Evolutionary conservation across 78 protist species (phyloP).

Genomic region (Dictyostelium intermedium): DNA sequence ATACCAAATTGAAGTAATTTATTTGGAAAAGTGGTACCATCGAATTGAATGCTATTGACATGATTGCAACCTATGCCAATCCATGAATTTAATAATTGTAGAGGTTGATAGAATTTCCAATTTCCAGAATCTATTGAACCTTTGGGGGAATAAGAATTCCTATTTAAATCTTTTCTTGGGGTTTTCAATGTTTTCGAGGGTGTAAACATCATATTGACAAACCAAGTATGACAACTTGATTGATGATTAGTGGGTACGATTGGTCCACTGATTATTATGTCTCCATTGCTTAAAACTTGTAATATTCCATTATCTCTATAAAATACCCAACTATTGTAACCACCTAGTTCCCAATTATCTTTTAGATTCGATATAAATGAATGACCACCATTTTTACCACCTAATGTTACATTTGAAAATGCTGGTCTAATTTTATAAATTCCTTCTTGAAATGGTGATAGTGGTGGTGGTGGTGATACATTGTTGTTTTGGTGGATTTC

Average conservation of each 20-base stretch:
- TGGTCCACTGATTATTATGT: not conserved
- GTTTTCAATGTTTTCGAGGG: not conserved
- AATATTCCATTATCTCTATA: not conserved
- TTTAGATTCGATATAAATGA: not conserved
- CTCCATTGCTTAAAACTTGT: not conserved
- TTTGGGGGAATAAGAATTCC: conserved; percentile 10
- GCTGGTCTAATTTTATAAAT: not conserved
- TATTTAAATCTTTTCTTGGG: not conserved
- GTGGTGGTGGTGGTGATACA: not conserved
- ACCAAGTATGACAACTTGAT: conserved; percentile 3
- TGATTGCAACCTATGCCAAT: conserved; percentile 19
- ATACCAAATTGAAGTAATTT: conserved; percentile 15
- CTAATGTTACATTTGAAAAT: not conserved
- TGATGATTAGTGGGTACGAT: conserved; percentile 22
- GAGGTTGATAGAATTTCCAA: conserved; percentile 15
- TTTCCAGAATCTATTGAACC: conserved; percentile 33
- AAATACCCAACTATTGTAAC: conserved; percentile 21
- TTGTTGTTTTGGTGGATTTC: not conserved
- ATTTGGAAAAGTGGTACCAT: not conserved
- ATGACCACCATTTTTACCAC: conserved; percentile 12
- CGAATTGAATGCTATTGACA: not conserved
- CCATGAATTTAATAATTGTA: not conserved
- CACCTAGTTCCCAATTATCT: conserved; percentile 21
- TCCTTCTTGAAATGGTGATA: not conserved
- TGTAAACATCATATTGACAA: conserved; percentile 7